Percentiles rank a stretch among this genome's conserved stretches.
Evolutionary conservation across 2,329 filamentous ascomycete genomes (phyloP).

Genomic region (Ceratocystis lukuohia): DNA sequence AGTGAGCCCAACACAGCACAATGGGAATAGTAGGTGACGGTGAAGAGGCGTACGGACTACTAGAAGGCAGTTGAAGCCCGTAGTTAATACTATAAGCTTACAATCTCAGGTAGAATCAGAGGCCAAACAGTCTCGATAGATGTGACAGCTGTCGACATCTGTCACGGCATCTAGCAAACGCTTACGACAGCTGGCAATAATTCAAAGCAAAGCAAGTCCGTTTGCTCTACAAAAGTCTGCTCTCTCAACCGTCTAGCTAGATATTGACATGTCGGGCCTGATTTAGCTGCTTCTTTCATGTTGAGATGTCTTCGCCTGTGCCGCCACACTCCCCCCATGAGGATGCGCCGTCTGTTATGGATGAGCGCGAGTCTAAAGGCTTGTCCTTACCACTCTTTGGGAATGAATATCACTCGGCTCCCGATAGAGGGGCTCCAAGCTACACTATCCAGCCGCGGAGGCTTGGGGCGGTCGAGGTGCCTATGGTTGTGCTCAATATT

Average conservation of each 20-base stretch:
- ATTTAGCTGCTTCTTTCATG: background rate
- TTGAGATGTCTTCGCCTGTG: background rate
- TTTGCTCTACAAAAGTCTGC: background rate
- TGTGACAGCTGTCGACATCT: background rate
- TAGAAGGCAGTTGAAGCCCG: no score
- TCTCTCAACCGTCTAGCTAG: background rate
- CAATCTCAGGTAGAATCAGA: no score
- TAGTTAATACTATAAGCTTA: no score
- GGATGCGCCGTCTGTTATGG: background rate
- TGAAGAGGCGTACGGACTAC: no score
- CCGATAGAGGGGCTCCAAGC: slow-evolving; percentile 15
- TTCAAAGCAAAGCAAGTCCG: background rate
- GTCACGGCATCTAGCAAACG: background rate
- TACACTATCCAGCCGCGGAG: slow-evolving; percentile 26
- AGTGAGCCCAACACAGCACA: no score
- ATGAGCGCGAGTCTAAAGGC: background rate
- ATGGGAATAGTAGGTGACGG: no score
- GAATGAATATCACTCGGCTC: background rate
- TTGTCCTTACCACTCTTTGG: background rate
- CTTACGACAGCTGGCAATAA: background rate
- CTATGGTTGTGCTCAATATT: slow-evolving; percentile 33
- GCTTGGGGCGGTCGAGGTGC: slow-evolving; percentile 32
- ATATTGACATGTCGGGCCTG: background rate
- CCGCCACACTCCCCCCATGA: background rate
- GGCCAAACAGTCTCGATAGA: no score